Conservation (phyloP, 148 eudicot genomes). For the Dysphania ambrosioides region DNA sequence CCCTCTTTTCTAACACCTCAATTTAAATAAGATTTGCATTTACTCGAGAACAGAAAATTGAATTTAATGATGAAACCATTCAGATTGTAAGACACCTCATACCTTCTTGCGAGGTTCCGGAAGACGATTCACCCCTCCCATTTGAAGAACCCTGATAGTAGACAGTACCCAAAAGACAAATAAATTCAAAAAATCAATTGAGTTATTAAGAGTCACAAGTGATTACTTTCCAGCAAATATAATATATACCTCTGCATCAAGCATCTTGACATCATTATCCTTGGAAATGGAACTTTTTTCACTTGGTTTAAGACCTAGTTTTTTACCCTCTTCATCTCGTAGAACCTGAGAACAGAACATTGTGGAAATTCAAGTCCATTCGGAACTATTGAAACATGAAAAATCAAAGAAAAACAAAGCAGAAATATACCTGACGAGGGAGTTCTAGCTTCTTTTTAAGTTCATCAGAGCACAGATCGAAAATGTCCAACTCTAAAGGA, state of each 20-base stretch:
- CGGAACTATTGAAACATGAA: neutral
- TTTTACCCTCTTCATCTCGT: constrained; percentile 92
- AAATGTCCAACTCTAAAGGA: constrained; percentile 86
- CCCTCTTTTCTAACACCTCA: neutral
- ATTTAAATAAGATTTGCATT: neutral
- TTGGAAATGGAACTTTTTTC: constrained; percentile 57
- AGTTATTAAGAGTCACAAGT: neutral
- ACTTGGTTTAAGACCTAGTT: constrained; percentile 61
- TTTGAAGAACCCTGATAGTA: constrained; percentile 58
- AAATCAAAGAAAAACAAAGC: neutral
- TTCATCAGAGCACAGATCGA: constrained; percentile 88
- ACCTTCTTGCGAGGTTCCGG: constrained; percentile 59
- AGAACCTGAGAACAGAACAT: constrained; percentile 39
- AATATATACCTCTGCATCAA: constrained; percentile 69
- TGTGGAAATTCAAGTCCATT: neutral
- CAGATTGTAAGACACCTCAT: neutral
- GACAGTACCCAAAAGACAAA: neutral
- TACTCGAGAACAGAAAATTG: neutral
- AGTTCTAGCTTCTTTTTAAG: constrained; percentile 71
- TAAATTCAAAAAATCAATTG: neutral
- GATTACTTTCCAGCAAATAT: neutral
- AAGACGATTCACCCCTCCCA: constrained; percentile 59
- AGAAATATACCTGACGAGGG: constrained; percentile 70
- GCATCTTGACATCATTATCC: constrained; percentile 75
- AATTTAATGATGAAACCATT: neutral